A percentile compares a stretch with the other conserved stretches of the same genome.
These are phyloP conservation scores for Suillus placidus DNA, from an alignment of 768 basidiomycete genomes.

Conservation along the genomic window DNA sequence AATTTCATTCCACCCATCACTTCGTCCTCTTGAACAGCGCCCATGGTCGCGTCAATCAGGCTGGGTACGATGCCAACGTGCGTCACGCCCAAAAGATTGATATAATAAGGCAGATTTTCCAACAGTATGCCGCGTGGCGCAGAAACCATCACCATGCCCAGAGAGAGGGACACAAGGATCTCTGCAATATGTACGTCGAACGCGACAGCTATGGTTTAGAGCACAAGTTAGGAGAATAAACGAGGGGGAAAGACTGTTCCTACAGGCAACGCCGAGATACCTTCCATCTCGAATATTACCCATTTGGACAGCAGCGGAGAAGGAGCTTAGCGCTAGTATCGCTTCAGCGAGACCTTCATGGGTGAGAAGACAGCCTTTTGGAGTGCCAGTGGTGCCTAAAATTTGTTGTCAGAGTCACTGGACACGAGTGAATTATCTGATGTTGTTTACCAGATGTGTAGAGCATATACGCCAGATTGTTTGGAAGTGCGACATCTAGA, in stretches of 20 bases:
- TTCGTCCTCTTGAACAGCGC: slow-evolving; percentile 29
- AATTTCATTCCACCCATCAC: slow-evolving; percentile 37
- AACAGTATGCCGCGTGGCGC: slow-evolving; percentile 42
- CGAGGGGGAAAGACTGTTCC: slow-evolving; percentile 16
- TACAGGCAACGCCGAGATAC: slow-evolving; percentile 49
- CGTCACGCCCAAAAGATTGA: slow-evolving; percentile 44
- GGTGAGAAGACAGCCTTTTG: slow-evolving; percentile 51
- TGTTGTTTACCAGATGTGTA: slow-evolving; percentile 49
- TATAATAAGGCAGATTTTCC: slow-evolving; percentile 46
- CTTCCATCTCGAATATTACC: slow-evolving; percentile 30
- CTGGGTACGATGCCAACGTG: slow-evolving; percentile 57
- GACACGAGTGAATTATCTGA: background rate
- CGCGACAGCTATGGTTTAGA: slow-evolving; percentile 43
- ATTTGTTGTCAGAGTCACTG: background rate
- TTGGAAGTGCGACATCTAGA: slow-evolving; percentile 32
- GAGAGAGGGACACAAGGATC: slow-evolving; percentile 41
- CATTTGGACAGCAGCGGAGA: slow-evolving; percentile 26
- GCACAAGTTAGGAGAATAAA: slow-evolving; percentile 10
- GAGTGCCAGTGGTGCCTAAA: slow-evolving; percentile 53
- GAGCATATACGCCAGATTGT: slow-evolving; percentile 45
- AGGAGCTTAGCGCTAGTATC: slow-evolving; percentile 30
- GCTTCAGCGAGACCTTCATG: slow-evolving; percentile 38
- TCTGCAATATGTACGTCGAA: slow-evolving; percentile 56
- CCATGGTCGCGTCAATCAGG: slow-evolving; percentile 52
- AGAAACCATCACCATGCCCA: slow-evolving; percentile 49